Base-by-base conservation (phyloP, 2,329 filamentous ascomycete species). In the Decorospora gaudefroyi region DNA sequence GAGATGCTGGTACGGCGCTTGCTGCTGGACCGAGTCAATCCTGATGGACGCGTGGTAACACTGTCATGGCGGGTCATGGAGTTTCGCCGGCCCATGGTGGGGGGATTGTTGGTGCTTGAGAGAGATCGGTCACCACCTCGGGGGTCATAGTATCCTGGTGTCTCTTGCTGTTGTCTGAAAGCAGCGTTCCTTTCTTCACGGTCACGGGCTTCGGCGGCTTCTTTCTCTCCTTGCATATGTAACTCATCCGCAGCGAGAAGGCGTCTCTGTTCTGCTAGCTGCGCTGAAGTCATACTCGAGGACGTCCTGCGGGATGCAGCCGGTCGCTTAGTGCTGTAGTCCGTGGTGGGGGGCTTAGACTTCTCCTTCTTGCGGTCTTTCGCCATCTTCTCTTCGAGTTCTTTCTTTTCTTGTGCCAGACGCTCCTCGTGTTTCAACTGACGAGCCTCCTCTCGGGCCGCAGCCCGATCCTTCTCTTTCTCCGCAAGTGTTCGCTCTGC, bases 211-310 rank as follows among this genome's bases (percentile, higher is more conserved):
- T 64, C 58, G n/a, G 59, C 47, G 2, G 51, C 51, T 8, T 49
- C 23, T 6, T 56, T 57, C 32, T 67, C 64, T 2, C 35, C 32
- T 10, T 51, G 49, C 61, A 67, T 65, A 6, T 55, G 52, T 6
- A 28, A 35, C 6, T 49, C 16, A 2, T 62, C 61, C 6, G 59
- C 59, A 2, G 49, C 51, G 1, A 67, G 35, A 6, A 66, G 52
- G 8, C 46, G 48, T 4, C 41, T 30, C 12, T 57, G 55, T 21
- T 62, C 49, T 1, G 53, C 42, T 13, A 40, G 33, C 30, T 63
- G 25, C 22, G 51, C 32, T 3, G 42, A 56, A 3, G 58, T 56
- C 33, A 60, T 49, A 2, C 53, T 46, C 15, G 59, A 46, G 8
- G 59, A 59, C n/a, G 55, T 15, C 28, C 59, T 52, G 21, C 64